Base-by-base conservation (phyloP, 129 eudicot genomes). In the Flaveria sonorensis region DNA sequence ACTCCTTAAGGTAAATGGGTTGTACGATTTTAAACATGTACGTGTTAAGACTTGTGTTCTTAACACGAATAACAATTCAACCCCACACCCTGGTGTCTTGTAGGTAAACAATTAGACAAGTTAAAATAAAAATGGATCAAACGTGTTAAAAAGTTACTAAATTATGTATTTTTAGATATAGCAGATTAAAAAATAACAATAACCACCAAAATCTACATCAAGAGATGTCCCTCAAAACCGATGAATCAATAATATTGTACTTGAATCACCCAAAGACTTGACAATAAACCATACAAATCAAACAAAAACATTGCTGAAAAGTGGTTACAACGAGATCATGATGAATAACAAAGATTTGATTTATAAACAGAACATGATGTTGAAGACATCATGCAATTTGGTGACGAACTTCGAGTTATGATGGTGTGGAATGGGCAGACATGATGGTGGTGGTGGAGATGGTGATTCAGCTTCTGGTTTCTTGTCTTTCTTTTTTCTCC, bases 351-450 rank as follows among this genome's bases (percentile, higher is more conserved):
- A 80, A 26, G 9, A 68, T 46, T 40, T 57, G 56, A 68, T 56
- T 64, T 78, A 93, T 79, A 88, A 83, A 83, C 96, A 90, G 46
- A 90, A 93, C 90, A 88, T 81, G 70, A 88, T 71, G 85, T 77
- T 65, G 74, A 94, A 89, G 71, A 78, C 86, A 65, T 82, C 81
- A 23, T 90, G 97, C 86, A 93, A 79, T 87, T 87, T 94, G 59
- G 73, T 77, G 32, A 89, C 64, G 32, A 91, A 64, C 84, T 86
- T 94, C 9, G 96, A 72, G 12, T 77, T 86, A 56, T 45, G 80
- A 57, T 74, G 79, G 60, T 56, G 82, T 20, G 88, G 21, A 43
- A 86, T 77, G 30, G 92, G 92, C 81, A 89, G 88, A 77, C 88
- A 61, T 16, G 93, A 79, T 21, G 91, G 74, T 23, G 83, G 87